A percentile compares a stretch with the other conserved stretches of the same genome.
phyloP scores from a whole-genome alignment of 306 rosid species.

The Macrotyloma uniflorum region DNA sequence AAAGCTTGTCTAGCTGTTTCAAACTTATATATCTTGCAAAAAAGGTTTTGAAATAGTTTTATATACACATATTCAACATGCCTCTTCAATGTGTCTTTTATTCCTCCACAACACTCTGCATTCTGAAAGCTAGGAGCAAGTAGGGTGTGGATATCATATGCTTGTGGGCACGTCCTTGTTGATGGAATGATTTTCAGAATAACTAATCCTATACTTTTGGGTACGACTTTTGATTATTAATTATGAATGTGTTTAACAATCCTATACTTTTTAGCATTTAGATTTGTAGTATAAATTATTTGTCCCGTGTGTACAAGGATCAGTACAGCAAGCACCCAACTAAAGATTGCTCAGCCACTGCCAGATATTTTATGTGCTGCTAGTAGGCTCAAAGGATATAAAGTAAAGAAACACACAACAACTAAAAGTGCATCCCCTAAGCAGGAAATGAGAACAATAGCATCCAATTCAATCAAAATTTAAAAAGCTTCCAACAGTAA shows the following conservation, averaged over 20 bases:
- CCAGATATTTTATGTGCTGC: not conserved
- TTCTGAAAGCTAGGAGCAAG: not conserved
- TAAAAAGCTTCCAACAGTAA: conserved; percentile 17
- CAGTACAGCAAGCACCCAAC: too few species aligned
- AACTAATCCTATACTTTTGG: not conserved
- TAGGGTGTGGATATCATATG: not conserved
- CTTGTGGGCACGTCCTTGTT: not conserved
- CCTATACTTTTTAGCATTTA: not conserved
- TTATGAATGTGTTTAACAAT: not conserved
- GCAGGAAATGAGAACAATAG: conserved; percentile 12
- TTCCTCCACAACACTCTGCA: not conserved
- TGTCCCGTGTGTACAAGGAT: too few species aligned
- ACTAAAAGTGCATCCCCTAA: not conserved
- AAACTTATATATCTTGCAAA: too few species aligned
- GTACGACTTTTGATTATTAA: not conserved
- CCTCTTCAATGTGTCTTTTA: too few species aligned
- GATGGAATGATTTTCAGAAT: not conserved
- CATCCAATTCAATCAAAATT: conserved; percentile 25
- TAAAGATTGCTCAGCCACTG: too few species aligned
- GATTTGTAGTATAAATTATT: not conserved
- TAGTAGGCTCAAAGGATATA: not conserved
- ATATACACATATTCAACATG: too few species aligned
- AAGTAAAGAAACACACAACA: not conserved
- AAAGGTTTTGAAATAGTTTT: too few species aligned
- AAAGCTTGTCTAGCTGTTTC: too few species aligned